A percentile compares a stretch with the other conserved stretches of the same genome.
Conservation (phyloP, 129 eudicot genomes). For the Flaveria bidentis region DNA sequence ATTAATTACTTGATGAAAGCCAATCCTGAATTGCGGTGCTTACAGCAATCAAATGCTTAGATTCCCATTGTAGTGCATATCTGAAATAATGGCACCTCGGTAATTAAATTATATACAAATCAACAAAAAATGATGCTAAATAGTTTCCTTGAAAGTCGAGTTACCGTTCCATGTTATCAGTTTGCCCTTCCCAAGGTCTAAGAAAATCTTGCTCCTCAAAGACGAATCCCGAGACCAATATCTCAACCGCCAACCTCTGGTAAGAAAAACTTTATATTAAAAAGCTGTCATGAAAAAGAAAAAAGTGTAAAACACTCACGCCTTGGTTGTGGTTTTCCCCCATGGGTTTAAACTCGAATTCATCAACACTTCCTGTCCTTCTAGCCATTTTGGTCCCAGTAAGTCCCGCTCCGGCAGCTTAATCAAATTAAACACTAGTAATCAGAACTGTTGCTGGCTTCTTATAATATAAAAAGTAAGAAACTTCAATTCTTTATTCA, state of each 20-base stretch:
- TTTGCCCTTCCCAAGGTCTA: constrained; percentile 86
- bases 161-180: constrained; percentile 85
- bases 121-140: constrained; percentile 10
- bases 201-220: constrained; percentile 76
- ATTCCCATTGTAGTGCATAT: constrained; percentile 97
- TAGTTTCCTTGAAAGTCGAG: background rate
- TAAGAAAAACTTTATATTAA: constrained; percentile 32
- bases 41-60: constrained; percentile 87
- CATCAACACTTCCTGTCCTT: constrained; percentile 89
- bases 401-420: constrained; percentile 99
- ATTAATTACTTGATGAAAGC: constrained; percentile 81
- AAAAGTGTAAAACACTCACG: constrained; percentile 49
- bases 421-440: constrained; percentile 28
- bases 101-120: constrained; percentile 23
- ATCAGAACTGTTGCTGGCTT: constrained; percentile 14
- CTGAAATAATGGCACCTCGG: constrained; percentile 36
- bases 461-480: background rate
- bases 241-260: constrained; percentile 95
- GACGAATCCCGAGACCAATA: constrained; percentile 82
- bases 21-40: constrained; percentile 99
- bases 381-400: constrained; percentile 95
- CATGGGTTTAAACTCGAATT: constrained; percentile 85
- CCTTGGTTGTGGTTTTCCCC: constrained; percentile 94
- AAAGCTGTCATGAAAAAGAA: constrained; percentile 5
- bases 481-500: constrained; percentile 24